Base-by-base conservation (phyloP, 805 yeast species). In the Metschnikowia corniflorae region DNA sequence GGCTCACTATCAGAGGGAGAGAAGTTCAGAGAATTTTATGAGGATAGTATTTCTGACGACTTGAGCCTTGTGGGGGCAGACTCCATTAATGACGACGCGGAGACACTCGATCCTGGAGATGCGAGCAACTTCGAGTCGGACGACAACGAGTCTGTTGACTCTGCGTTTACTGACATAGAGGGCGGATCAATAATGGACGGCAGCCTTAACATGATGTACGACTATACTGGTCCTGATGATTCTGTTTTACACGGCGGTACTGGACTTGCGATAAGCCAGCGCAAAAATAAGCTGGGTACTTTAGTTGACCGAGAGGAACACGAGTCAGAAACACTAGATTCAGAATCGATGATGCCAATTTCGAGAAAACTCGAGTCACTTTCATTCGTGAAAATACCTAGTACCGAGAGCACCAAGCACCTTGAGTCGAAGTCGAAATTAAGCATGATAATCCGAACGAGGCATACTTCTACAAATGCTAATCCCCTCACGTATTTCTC, bases 401-500 rank as follows among this genome's bases (percentile, higher is more conserved):
- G 46, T 13, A 27, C 40, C 5, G 29, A 26, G 20, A 33, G 14
- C 8, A 26, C 22, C 24, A 18, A 20, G 29, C 26, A 6, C 18
- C n/a, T n/a, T n/a, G 35, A 24, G 9, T 18, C 20, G 13, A 31
- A 26, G n/a, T 44, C 50, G n/a, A 46, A 39, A 18, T 41, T 44
- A 23, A 70, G 78, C 13, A 51, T 60, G 1, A 46, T 78, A 51
- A 68, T 78, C 14, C 65, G 65, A 20, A 53, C 61, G 9, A 55
- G 61, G 35, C 53, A 47, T 31, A 60, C 50, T 20, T 64, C 61
- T 4, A 46, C 66, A 18, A 63, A 63, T 22, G 55, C 51, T 7
- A 63, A 72, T 32, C 77, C 79, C 0, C 54, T 78, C 37, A 63
- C 61, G 6, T 72, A 61, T 36, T 74, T 62, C 47, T 31, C 52